Percentiles rank a stretch among this genome's conserved stretches.
phyloP scores from a whole-genome alignment of 305 asterid species.

The Salvia sclarea region DNA sequence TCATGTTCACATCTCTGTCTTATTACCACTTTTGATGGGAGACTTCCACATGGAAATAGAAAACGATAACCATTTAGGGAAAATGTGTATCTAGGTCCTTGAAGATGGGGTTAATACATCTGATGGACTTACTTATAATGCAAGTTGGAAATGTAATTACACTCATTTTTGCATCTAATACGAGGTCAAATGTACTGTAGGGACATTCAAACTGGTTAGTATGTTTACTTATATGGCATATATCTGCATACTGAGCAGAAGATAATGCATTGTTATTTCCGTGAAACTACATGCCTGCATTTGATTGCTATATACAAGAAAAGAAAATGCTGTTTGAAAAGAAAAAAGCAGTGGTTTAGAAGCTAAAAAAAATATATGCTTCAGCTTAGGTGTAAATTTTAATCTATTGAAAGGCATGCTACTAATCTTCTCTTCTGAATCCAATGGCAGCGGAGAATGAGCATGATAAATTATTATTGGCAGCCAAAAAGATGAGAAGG shows the following conservation, averaged over 20 bases:
- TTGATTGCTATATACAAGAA: background rate
- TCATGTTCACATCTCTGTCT: background rate
- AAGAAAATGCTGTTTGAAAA: background rate
- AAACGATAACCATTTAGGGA: background rate
- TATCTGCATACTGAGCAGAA: no score
- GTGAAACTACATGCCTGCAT: background rate
- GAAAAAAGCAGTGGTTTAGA: background rate
- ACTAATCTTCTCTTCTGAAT: slow-evolving; percentile 34
- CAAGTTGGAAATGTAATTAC: no score
- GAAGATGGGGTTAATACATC: background rate
- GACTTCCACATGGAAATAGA: background rate
- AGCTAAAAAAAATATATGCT: background rate
- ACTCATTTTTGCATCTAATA: no score
- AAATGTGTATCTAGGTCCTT: background rate
- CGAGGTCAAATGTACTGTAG: no score
- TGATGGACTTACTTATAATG: background rate
- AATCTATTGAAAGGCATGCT: background rate
- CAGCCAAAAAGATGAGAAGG: slow-evolving; percentile 79
- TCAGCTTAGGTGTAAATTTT: background rate
- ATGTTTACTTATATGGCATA: no score
- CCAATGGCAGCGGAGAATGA: slow-evolving; percentile 65
- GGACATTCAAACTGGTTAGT: no score
- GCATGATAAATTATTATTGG: slow-evolving; percentile 67
- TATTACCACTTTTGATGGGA: background rate
- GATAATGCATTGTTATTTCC: no score